phyloP scores from a whole-genome alignment of 1,284 basidiomycete species.

The Phylloboletellus chloephorus region DNA sequence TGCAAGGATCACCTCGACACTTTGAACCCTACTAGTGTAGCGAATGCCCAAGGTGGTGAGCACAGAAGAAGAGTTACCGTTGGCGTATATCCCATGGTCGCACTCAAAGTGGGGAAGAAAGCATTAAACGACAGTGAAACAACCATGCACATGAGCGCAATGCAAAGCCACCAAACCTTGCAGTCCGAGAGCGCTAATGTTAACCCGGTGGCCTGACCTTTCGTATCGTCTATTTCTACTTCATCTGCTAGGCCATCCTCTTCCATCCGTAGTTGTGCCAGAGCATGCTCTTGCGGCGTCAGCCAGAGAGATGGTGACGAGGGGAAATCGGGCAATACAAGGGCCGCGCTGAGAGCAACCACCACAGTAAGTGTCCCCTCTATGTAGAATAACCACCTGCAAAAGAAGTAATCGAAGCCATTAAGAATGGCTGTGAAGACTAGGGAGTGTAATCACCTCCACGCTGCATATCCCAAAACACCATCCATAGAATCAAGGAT shows the following conservation, averaged over 20 bases:
- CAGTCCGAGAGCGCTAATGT: conserved; percentile 49
- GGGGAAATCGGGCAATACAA: conserved; percentile 78
- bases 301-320: conserved; percentile 52
- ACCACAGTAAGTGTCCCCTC: conserved; percentile 64
- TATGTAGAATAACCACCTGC: conserved; percentile 64
- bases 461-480: conserved; percentile 64
- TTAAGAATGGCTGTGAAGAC: neutral
- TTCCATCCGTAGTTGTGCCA: conserved; percentile 70
- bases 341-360: conserved; percentile 55
- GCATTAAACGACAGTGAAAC: conserved; percentile 57
- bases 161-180: conserved; percentile 54
- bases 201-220: conserved; percentile 14
- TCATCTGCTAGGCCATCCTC: conserved; percentile 48
- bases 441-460: conserved; percentile 41
- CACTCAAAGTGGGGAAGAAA: conserved; percentile 49
- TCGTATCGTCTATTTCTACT: conserved; percentile 7
- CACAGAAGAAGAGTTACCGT: conserved; percentile 54
- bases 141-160: conserved; percentile 44
- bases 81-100: conserved; percentile 51
- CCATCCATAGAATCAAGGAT: conserved; percentile 72
- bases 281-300: conserved; percentile 52
- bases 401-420: neutral
- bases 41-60: conserved; percentile 60
- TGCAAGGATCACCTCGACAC: conserved; percentile 32
- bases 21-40: conserved; percentile 41